A percentile compares a stretch with the other conserved stretches of the same genome.
These are phyloP conservation scores for Scolecobasidium constrictum DNA, from an alignment of 2,329 filamentous ascomycete species.

Conservation along the genomic window DNA sequence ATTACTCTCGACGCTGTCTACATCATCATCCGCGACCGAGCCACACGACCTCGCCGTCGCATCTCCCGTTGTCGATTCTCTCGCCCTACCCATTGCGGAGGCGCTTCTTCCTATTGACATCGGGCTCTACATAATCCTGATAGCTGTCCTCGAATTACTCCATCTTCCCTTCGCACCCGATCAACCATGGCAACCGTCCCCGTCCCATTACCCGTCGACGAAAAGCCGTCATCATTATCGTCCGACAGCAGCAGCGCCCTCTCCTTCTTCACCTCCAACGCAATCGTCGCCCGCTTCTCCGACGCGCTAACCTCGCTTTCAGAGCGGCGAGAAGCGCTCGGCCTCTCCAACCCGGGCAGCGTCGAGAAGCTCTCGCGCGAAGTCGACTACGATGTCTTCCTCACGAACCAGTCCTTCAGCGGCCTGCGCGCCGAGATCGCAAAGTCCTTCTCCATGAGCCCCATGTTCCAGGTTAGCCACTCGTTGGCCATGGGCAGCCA, in stretches of 20 bases:
- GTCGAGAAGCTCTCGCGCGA: slow-evolving; percentile 84
- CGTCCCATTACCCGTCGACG: too few relatives aligned
- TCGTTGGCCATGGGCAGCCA: slow-evolving; percentile 88
- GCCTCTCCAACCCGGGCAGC: slow-evolving; percentile 82
- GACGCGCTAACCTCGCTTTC: slow-evolving; percentile 75
- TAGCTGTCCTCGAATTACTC: too few relatives aligned
- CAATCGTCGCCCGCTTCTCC: slow-evolving; percentile 55
- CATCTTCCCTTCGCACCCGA: too few relatives aligned
- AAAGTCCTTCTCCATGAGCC: slow-evolving; percentile 88
- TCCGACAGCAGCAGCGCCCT: slow-evolving; percentile 3
- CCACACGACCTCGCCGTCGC: too few relatives aligned
- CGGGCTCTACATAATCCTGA: too few relatives aligned
- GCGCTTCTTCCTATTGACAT: too few relatives aligned
- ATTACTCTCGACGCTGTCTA: too few relatives aligned
- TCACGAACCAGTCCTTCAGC: slow-evolving; percentile 94
- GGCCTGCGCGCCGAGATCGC: slow-evolving; percentile 93
- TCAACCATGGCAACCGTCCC: too few relatives aligned
- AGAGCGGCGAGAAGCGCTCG: slow-evolving; percentile 76
- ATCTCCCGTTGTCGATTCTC: too few relatives aligned
- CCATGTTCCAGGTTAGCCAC: slow-evolving; percentile 95
- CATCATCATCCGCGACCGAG: too few relatives aligned
- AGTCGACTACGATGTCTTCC: slow-evolving; percentile 90
- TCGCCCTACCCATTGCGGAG: too few relatives aligned
- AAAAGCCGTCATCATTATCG: too few relatives aligned
- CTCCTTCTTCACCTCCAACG: slow-evolving; percentile 59